Base-by-base conservation (phyloP, 352 stramenopile genomes). In the Phytophthora pseudosyringae region DNA sequence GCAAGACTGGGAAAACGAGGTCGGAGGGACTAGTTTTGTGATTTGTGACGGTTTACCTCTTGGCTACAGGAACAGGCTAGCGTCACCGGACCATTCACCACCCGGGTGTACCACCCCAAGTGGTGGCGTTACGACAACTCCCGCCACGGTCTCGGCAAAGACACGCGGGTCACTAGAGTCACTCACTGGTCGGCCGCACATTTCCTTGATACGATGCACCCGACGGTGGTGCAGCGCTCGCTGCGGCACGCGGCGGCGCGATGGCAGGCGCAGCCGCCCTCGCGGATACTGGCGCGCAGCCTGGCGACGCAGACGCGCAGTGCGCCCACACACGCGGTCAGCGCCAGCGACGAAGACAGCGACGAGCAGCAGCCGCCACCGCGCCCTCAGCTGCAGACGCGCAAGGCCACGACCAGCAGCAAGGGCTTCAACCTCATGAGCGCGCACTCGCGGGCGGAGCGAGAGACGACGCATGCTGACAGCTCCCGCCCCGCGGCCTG, bases 401-500 rank as follows among this genome's bases (percentile, higher is more conserved):
- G 29, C n/a, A 67, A 46, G 33, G 25, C 46, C 16, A 65, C 28
- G 16, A 68, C 21, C 15, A 76, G 52, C 21, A 77, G 10, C 63
- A 82, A 69, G 11, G 12, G 25, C 33, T 71, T 60, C 29, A 71
- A 73, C 33, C 46, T 63, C 28, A 66, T 67, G 53, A 69, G 13
- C 13, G 39, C 39, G 3, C 35, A 48, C 4, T 36, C 21, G 18
- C 3, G 21, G 40, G 3, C 18, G 29, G 10, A 2, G 3, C 13
- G 2, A 36, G 15, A 47, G 25, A 8, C 36, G 32, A 5, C 11
- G 26, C 10, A 16, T 16, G 11, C 10, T 26, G 6, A 35, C 11
- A 11, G 15, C 3, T 11, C 44, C 6, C 12, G 4, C 7, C 5
- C 13, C 3, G 12, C 13, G 4, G 32, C 25, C n/a, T 56, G 43